Percentiles rank a stretch among this genome's conserved stretches.
phyloP scores from a whole-genome alignment of 1,284 basidiomycete genomes.

The Schizophyllum commune region DNA sequence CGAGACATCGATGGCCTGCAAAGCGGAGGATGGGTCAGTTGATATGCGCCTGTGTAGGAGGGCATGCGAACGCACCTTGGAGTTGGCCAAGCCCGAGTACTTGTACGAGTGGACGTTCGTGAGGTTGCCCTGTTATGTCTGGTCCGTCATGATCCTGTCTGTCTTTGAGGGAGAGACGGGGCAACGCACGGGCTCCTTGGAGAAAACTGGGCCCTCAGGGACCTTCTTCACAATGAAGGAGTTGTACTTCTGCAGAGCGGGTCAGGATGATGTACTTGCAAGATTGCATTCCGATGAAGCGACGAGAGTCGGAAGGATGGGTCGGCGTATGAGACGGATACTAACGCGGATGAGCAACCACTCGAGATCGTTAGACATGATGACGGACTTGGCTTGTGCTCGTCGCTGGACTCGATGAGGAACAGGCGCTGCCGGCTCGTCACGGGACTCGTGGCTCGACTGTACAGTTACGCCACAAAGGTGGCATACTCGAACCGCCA shows the following conservation, averaged over 20 bases:
- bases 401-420: neutral
- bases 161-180: neutral
- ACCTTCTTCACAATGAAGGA: slow-evolving; percentile 77
- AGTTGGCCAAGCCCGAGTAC: slow-evolving; percentile 82
- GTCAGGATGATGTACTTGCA: neutral
- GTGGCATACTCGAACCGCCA: neutral
- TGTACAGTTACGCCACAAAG: neutral
- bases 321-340: slow-evolving; percentile 13
- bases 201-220: slow-evolving; percentile 69
- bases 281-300: slow-evolving; percentile 8
- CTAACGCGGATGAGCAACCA: slow-evolving; percentile 86
- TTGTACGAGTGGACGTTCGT: slow-evolving; percentile 83
- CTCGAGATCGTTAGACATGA: slow-evolving; percentile 79
- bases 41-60: neutral
- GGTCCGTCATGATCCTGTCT: slow-evolving; percentile 3
- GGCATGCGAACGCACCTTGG: slow-evolving; percentile 46
- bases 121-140: slow-evolving; percentile 65
- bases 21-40: neutral
- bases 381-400: slow-evolving; percentile 21
- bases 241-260: slow-evolving; percentile 60
- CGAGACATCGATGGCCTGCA: slow-evolving; percentile 60
- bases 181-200: slow-evolving; percentile 70
- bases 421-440: neutral
- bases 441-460: neutral
- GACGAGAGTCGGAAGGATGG: slow-evolving; percentile 1